phyloP scores from a whole-genome alignment of 352 stramenopile species.

The Phytopythium sindhum region DNA sequence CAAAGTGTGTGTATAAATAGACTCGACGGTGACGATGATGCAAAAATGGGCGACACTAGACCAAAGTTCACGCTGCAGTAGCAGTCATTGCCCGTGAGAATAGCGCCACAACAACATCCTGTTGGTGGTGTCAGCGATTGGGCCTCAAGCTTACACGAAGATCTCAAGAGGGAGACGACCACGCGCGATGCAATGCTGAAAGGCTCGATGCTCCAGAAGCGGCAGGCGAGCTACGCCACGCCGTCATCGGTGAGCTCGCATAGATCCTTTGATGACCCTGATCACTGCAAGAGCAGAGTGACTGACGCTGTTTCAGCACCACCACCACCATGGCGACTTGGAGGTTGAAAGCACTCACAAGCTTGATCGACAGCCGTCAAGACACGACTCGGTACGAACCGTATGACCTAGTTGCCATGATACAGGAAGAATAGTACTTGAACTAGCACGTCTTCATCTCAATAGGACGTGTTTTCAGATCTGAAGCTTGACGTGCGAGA shows the following conservation, averaged over 20 bases:
- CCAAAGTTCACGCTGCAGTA: neutral
- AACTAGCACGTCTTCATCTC: neutral
- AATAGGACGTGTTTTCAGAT: constrained; percentile 24
- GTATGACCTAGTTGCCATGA: too few relatives aligned
- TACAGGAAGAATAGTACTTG: neutral
- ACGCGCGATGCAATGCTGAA: constrained; percentile 9
- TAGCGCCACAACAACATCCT: neutral
- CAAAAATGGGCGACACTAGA: neutral
- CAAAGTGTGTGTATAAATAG: constrained; percentile 1
- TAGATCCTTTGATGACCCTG: too few relatives aligned
- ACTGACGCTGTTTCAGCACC: neutral
- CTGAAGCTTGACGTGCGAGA: constrained; percentile 28
- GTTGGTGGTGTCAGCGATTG: neutral
- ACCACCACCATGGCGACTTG: neutral
- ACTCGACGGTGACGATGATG: neutral
- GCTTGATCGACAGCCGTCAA: neutral
- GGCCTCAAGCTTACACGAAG: neutral
- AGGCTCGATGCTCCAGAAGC: constrained; percentile 7
- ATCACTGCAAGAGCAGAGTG: neutral
- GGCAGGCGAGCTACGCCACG: constrained; percentile 3
- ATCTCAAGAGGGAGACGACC: too few relatives aligned
- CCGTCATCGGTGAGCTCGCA: neutral
- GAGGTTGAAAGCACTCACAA: neutral
- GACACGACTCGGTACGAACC: neutral
- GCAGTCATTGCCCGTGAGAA: neutral